Conservation (phyloP, 805 yeast genomes). For the Saturnispora dispora region DNA sequence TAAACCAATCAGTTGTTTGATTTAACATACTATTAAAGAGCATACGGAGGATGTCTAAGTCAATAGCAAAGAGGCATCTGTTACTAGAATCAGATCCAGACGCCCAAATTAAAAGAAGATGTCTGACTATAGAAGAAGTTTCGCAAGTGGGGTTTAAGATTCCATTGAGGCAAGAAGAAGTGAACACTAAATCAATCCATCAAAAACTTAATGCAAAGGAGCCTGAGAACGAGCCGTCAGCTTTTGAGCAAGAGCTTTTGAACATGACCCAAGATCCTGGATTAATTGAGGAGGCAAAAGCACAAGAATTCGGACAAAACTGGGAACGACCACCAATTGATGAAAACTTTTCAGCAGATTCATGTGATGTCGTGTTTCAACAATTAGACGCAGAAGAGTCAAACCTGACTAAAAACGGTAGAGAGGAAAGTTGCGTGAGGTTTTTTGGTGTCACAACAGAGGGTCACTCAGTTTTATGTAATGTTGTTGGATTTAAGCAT, state of each 20-base stretch:
- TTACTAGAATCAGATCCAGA: slow-evolving; percentile 7
- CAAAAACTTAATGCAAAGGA: slow-evolving; percentile 22
- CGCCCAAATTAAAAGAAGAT: slow-evolving; percentile 6
- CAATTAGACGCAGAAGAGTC: slow-evolving; percentile 94
- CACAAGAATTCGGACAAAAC: slow-evolving; percentile 22
- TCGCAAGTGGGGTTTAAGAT: slow-evolving; percentile 23
- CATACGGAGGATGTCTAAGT: neutral
- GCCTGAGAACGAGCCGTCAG: slow-evolving; percentile 32
- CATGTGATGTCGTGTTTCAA: slow-evolving; percentile 62
- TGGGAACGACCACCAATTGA: slow-evolving; percentile 52
- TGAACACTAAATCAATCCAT: slow-evolving; percentile 21
- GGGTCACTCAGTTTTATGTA: slow-evolving; percentile 86
- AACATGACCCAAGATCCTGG: slow-evolving; percentile 31
- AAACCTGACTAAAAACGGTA: slow-evolving; percentile 24
- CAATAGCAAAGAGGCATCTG: slow-evolving; percentile 4
- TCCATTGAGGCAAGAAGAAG: slow-evolving; percentile 21
- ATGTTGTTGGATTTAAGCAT: slow-evolving; percentile 80
- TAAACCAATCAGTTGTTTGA: neutral
- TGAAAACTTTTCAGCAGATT: slow-evolving; percentile 36
- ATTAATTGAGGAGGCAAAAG: slow-evolving; percentile 14
- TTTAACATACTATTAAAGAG: neutral
- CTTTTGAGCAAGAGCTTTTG: slow-evolving; percentile 44
- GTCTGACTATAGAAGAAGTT: slow-evolving; percentile 9
- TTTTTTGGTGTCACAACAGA: slow-evolving; percentile 87
- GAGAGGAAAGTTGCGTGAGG: slow-evolving; percentile 57